Base-by-base conservation (phyloP, 2,329 filamentous ascomycete species). In the Diaporthe sp. region DNA sequence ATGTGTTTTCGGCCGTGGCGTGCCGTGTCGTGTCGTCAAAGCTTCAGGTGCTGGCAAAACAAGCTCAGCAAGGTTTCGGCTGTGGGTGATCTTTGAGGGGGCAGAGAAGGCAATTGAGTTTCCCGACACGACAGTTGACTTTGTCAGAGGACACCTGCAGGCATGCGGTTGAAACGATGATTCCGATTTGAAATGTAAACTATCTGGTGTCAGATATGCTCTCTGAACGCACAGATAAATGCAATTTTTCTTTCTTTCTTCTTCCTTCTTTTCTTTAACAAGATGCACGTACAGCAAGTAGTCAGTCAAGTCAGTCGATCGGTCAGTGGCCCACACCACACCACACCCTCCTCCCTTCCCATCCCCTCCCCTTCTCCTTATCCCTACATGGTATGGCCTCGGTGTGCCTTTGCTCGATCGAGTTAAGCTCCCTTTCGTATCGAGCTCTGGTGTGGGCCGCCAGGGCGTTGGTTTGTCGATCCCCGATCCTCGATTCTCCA, bases 381-480 rank as follows among this genome's bases (percentile, higher is more conserved):
- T 39, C 31, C 65, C 15, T 39, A 53, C 47, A 53, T 51, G 63
- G 63, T 22, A n/a, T 49, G 15, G 15, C 9, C 58, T 25, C 13
- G n/a, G 58, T 28, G 51, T 6, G 37, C 17, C 8, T 53, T 72
- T 42, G 42, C 57, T 61, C 37, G 31, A 63, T 61, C 15, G 37
- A 71, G 71, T 72, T 39, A 72, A 63, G 71, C 57, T 51, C 44
- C 51, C 39, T 31, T 58, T 74, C 72, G 72, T 72, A 72, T 72
- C 71, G 71, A 72, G 44, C 7, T 37, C 12, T 3, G 28, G 65
- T 68, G 65, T 68, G 63, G 63, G 63, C 47, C 63, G 22, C 22
- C 22, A 68, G 22, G 47, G 47, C 17, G 28, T 17, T 51, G 47
- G 44, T 37, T 25, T 20, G 44, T 53, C 65, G 65, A 68, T 68